Evolutionary conservation across 2,329 filamentous ascomycete genomes (phyloP).

Genomic region (Lachnellula subtilissima): DNA sequence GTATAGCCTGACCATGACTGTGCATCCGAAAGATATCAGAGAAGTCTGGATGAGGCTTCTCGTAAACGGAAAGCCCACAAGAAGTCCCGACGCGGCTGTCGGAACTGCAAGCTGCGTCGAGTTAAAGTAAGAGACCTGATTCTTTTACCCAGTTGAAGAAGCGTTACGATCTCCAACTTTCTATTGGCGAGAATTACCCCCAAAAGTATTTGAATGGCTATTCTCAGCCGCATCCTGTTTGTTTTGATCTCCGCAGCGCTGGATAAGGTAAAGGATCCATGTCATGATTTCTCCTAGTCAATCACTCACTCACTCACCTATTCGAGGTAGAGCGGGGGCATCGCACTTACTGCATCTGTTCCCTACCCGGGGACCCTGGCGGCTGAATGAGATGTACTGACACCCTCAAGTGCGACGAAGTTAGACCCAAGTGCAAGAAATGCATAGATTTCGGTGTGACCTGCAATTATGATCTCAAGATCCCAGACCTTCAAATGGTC

Average conservation of each 20-base stretch:
- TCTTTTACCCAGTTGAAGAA: background rate
- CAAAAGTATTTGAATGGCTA: too few species aligned
- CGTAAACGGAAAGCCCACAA: constrained; percentile 37
- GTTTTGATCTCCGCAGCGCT: too few species aligned
- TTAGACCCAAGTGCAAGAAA: constrained; percentile 43
- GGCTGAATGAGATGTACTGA: background rate
- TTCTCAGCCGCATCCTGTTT: too few species aligned
- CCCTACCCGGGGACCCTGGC: too few species aligned
- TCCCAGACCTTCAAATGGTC: constrained; percentile 31
- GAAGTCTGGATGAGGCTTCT: background rate
- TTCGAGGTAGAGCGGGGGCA: too few species aligned
- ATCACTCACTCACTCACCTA: too few species aligned
- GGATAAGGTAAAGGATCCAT: too few species aligned
- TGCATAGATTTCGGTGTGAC: constrained; percentile 44
- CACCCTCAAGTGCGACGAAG: constrained; percentile 47
- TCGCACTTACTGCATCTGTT: too few species aligned
- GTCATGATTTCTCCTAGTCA: too few species aligned
- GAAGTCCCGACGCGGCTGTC: constrained; percentile 50
- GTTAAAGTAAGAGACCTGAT: constrained; percentile 41
- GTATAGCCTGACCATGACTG: background rate
- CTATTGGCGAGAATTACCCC: too few species aligned
- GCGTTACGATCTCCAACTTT: background rate
- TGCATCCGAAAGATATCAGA: background rate
- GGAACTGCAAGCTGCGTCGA: constrained; percentile 51
- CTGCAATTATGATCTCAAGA: constrained; percentile 40